These are phyloP conservation scores for Eremomyces bilateralis DNA, from an alignment of 495 filamentous ascomycete species.

Conservation along the genomic window DNA sequence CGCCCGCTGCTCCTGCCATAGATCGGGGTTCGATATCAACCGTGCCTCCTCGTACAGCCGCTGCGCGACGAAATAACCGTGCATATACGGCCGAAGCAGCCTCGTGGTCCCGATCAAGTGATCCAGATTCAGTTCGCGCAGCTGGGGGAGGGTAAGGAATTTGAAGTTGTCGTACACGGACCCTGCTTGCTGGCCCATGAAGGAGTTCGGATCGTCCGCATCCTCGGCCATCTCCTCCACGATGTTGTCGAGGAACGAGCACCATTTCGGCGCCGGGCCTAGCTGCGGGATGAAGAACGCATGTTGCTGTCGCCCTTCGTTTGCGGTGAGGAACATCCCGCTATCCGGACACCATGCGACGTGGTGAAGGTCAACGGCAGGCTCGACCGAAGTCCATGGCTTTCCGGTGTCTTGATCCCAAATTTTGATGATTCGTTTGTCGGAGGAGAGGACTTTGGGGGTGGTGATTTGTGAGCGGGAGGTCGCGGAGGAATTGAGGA, in stretches of 20 bases:
- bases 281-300: slow-evolving; percentile 91
- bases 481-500: slow-evolving; percentile 48
- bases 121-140: slow-evolving; percentile 57
- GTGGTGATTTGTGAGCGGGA: slow-evolving; percentile 37
- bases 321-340: slow-evolving; percentile 86
- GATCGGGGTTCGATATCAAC: slow-evolving; percentile 74
- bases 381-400: slow-evolving; percentile 89
- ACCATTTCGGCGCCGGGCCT: slow-evolving; percentile 85
- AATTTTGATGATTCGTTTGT: slow-evolving; percentile 93
- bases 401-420: slow-evolving; percentile 66
- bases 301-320: slow-evolving; percentile 82
- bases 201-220: slow-evolving; percentile 44
- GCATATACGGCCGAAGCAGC: slow-evolving; percentile 86
- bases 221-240: slow-evolving; percentile 96
- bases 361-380: slow-evolving; percentile 78
- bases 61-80: slow-evolving; percentile 90
- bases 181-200: slow-evolving; percentile 23
- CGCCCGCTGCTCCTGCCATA: slow-evolving; percentile 72
- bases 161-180: slow-evolving; percentile 97
- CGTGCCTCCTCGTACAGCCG: slow-evolving; percentile 85
- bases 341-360: slow-evolving; percentile 74
- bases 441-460: slow-evolving; percentile 73
- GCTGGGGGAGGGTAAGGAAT: slow-evolving; percentile 72
- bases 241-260: slow-evolving; percentile 84
- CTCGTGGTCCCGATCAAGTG: slow-evolving; percentile 75